Conservation (phyloP, 306 rosid genomes). For the Corylus heterophylla region DNA sequence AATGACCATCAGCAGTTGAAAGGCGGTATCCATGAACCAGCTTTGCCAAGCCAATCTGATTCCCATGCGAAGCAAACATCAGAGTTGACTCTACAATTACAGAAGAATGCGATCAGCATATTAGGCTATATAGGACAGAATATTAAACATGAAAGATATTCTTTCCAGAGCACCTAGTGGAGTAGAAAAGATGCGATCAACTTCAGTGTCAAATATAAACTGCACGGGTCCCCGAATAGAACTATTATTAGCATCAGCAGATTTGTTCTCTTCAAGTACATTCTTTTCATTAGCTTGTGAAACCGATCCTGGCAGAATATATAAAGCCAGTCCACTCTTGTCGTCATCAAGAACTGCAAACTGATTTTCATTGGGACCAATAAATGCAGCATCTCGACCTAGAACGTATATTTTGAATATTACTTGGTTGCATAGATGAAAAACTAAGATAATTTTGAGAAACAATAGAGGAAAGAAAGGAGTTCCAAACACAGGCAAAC, state of each 20-base stretch:
- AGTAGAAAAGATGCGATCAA: slow-evolving; percentile 90
- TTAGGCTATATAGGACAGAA: slow-evolving; percentile 20
- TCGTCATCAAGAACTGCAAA: slow-evolving; percentile 95
- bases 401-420: slow-evolving; percentile 33
- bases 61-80: slow-evolving; percentile 87
- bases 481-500: slow-evolving; percentile 38
- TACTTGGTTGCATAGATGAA: slow-evolving; percentile 25
- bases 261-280: slow-evolving; percentile 58
- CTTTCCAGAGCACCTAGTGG: slow-evolving; percentile 72
- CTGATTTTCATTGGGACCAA: slow-evolving; percentile 92
- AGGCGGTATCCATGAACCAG: slow-evolving; percentile 83
- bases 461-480: slow-evolving; percentile 19
- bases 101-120: slow-evolving; percentile 35
- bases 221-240: slow-evolving; percentile 69
- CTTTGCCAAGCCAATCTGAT: slow-evolving; percentile 86
- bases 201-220: slow-evolving; percentile 88
- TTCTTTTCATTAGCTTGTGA: slow-evolving; percentile 58
- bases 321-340: slow-evolving; percentile 80
- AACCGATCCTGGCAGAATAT: slow-evolving; percentile 73
- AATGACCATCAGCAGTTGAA: slow-evolving; percentile 69
- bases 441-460: not conserved
- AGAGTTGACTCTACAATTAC: slow-evolving; percentile 80
- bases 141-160: slow-evolving; percentile 18
- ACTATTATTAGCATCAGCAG: slow-evolving; percentile 40
- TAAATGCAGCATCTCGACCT: slow-evolving; percentile 95